phyloP scores from a whole-genome alignment of 2,329 filamentous ascomycete genomes.

The Epichloe gansuensis region DNA sequence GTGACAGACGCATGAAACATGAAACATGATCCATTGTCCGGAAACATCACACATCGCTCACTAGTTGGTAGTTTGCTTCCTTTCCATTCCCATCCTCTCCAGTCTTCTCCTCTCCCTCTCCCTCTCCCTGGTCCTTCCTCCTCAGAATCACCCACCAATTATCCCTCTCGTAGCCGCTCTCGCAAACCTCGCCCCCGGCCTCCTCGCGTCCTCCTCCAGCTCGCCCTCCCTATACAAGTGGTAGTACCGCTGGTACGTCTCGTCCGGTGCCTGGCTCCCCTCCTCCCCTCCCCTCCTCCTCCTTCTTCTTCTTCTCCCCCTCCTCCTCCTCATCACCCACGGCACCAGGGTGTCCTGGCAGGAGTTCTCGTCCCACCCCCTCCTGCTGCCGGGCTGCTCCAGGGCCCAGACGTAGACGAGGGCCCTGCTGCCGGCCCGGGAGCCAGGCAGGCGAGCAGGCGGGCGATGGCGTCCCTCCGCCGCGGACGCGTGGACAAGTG shows the following conservation, averaged over 20 bases:
- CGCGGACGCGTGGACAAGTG: conserved; percentile 72
- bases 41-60: too few species aligned
- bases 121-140: background rate
- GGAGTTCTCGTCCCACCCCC: conserved; percentile 76
- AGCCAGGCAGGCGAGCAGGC: conserved; percentile 56
- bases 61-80: background rate
- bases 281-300: conserved; percentile 5
- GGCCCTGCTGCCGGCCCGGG: conserved; percentile 51
- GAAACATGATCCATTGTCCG: too few species aligned
- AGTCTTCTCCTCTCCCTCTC: background rate
- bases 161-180: conserved; percentile 86
- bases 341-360: conserved; percentile 91
- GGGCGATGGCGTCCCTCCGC: conserved; percentile 58
- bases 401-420: conserved; percentile 92
- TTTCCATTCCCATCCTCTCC: background rate
- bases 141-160: conserved; percentile 86
- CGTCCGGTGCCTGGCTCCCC: conserved; percentile 23
- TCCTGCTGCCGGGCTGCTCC: conserved; percentile 74
- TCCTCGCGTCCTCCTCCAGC: conserved; percentile 66
- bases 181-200: conserved; percentile 64
- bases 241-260: conserved; percentile 81
- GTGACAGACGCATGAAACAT: too few species aligned
- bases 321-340: conserved; percentile 57
- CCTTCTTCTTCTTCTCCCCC: background rate
- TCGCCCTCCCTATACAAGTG: conserved; percentile 84